phyloP scores from a whole-genome alignment of 164 flowering plant genomes.

The Nymphaea thermarum region DNA sequence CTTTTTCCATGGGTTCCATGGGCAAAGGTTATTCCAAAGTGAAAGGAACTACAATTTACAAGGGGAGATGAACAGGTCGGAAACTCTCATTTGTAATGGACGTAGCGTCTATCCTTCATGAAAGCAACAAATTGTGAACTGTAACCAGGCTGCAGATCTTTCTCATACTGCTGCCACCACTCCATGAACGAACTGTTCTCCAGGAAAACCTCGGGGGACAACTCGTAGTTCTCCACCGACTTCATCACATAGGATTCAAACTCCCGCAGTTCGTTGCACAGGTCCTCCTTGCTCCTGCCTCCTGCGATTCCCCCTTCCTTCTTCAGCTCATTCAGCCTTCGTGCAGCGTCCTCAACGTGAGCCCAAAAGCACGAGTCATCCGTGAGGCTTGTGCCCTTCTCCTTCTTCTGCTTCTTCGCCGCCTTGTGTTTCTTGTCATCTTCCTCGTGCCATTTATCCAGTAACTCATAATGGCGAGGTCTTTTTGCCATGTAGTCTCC shows the following conservation, averaged over 20 bases:
- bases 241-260: neutral
- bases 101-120: too few species aligned
- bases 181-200: too few species aligned
- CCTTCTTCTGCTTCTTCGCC: neutral
- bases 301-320: neutral
- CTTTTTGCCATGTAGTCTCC: neutral
- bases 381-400: neutral
- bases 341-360: neutral
- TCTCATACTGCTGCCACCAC: too few species aligned
- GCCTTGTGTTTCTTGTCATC: neutral
- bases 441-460: neutral
- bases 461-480: neutral
- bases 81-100: too few species aligned
- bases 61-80: too few species aligned
- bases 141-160: too few species aligned
- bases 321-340: neutral
- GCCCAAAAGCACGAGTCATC: neutral
- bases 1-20: too few species aligned
- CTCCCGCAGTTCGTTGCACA: neutral
- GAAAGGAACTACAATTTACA: too few species aligned
- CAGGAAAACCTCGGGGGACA: neutral
- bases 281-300: neutral
- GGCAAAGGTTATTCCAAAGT: too few species aligned
- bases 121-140: too few species aligned
- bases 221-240: neutral